Evolutionary conservation across 495 filamentous ascomycete genomes (phyloP).

Genomic region (Bacidia gigantensis): DNA sequence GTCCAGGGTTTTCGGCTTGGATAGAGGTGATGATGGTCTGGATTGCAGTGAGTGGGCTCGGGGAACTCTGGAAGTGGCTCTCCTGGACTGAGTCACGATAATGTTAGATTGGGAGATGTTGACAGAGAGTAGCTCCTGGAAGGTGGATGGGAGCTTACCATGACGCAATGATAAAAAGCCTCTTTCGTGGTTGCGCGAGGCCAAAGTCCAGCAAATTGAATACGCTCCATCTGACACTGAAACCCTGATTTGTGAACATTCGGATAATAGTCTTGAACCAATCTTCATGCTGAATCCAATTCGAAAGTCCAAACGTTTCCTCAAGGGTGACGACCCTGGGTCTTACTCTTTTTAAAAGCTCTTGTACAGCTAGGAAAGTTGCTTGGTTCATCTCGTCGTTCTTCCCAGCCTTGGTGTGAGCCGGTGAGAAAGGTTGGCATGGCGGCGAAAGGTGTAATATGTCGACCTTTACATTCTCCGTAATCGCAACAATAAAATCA

Average conservation of each 20-base stretch:
- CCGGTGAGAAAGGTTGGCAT: conserved; percentile 68
- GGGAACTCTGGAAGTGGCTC: conserved; percentile 59
- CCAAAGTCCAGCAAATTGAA: conserved; percentile 44
- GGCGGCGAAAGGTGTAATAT: conserved; percentile 71
- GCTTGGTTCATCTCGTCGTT: conserved; percentile 63
- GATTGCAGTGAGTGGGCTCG: conserved; percentile 42
- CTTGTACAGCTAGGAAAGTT: conserved; percentile 46
- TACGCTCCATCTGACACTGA: conserved; percentile 50
- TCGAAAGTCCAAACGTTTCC: conserved; percentile 56
- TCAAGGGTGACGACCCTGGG: conserved; percentile 72
- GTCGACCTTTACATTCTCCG: conserved; percentile 38
- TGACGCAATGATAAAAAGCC: conserved; percentile 66
- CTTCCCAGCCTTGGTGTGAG: conserved; percentile 47
- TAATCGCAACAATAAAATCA: conserved; percentile 29
- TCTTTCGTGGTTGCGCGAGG: conserved; percentile 41
- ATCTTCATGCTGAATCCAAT: conserved; percentile 36
- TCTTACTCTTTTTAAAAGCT: conserved; percentile 42
- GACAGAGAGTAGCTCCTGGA: neutral
- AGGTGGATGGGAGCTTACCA: conserved; percentile 38
- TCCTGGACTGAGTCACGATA: conserved; percentile 41
- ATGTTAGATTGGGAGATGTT: neutral
- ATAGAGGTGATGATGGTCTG: conserved; percentile 5
- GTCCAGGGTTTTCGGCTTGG: conserved; percentile 19
- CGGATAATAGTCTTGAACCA: conserved; percentile 46
- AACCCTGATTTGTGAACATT: conserved; percentile 50